Conservation (phyloP, 495 filamentous ascomycete species). For the Talaromyces wortmannii region DNA sequence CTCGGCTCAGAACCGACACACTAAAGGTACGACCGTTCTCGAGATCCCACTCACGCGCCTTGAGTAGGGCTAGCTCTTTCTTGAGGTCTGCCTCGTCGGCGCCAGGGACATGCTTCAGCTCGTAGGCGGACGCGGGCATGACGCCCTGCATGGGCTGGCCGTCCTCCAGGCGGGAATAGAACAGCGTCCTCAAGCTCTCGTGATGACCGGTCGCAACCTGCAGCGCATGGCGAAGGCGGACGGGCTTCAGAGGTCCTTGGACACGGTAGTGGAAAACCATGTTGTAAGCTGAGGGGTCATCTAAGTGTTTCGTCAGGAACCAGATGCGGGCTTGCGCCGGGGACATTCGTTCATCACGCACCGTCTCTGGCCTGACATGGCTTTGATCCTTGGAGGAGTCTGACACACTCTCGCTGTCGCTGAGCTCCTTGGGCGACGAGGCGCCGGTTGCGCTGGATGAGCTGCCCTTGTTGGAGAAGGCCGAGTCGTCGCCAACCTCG, state of each 20-base stretch:
- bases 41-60: conserved; percentile 7
- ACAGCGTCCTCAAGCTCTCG: conserved; percentile 23
- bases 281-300: conserved; percentile 18
- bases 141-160: conserved; percentile 8
- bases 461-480: too few relatives aligned
- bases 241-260: conserved; percentile 2
- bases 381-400: background rate
- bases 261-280: background rate
- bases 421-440: too few relatives aligned
- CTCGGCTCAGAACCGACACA: conserved; percentile 5
- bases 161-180: background rate
- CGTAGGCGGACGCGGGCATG: background rate
- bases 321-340: conserved; percentile 30
- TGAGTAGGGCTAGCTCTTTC: background rate
- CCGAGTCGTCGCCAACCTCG: too few relatives aligned
- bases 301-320: conserved; percentile 18
- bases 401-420: too few relatives aligned
- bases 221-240: conserved; percentile 17
- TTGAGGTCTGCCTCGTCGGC: conserved; percentile 1
- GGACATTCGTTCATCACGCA: conserved; percentile 12
- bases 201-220: conserved; percentile 14
- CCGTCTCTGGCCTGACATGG: background rate
- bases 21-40: conserved; percentile 7
- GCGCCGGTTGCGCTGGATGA: too few relatives aligned
- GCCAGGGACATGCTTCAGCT: background rate